Evolutionary conservation across 371 early-diverging fungal species (phyloP), one percentile per base, ranked within the genome.

Genomic region (Mortierella polycephala): DNA sequence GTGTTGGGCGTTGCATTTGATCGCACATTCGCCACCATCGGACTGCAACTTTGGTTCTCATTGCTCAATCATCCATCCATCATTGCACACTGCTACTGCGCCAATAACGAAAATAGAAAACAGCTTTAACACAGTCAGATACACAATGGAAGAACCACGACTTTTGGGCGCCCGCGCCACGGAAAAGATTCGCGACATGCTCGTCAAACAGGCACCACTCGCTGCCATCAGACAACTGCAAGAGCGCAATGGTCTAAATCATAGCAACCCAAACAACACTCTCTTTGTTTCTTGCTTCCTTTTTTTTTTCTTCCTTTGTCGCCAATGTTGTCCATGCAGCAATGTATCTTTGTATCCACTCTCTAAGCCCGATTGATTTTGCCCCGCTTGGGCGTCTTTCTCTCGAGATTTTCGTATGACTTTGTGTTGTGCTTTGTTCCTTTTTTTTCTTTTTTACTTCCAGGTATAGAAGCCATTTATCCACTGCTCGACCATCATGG

Each of bases 401-500:
- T 13, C 20, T 37, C 18, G 23, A 18, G 70, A 62, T 62, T 59
- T 60, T 62, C 73, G 83, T 58, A 75, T 70, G 75, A 75, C 75
- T 41, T 49, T 41, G 21, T 18, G 1, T 18, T 49, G 50, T 42
- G 16, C 46, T 59, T 54, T 51, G 14, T 47, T 57, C 55, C 30
- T 39, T 64, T 60, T 46, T 49, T 18, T 49, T 53, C 47, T 30
- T 53, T 49, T 51, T 65, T 66, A 75, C 76, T 91, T n/a, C 87
- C 86, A 10, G 85, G 83, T 20, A 84, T 89, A 20, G 83, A 85
- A 10, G 81, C 87, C 41, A 85, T 88, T 60, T 90, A 89, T 59
- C 86, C 86, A 3, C 74, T 92, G 5, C 81, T 91, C 7, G 90
- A 91, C 69, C 83, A 87, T 21, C 87, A 87, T 44, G 87, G 87